Evolutionary conservation across 2,329 filamentous ascomycete species (phyloP).

Genomic region (Fusarium heterosporum): DNA sequence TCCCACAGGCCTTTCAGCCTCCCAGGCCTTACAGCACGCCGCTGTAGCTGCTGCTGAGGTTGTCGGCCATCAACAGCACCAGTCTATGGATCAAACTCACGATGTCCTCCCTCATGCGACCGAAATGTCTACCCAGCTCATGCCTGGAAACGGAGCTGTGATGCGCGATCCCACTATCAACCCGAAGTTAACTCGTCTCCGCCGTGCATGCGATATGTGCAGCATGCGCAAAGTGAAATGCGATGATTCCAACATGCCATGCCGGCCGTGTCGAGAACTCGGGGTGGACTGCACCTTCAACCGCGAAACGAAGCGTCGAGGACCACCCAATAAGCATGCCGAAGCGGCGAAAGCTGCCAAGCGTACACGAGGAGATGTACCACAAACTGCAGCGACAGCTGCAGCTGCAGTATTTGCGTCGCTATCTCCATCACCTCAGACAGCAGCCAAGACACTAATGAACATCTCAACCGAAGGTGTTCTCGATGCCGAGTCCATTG

Average conservation of each 20-base stretch:
- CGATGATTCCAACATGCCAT: constrained; percentile 67
- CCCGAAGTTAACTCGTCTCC: constrained; percentile 66
- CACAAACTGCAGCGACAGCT: constrained; percentile 19
- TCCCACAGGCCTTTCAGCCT: constrained; percentile 54
- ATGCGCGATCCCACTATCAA: constrained; percentile 58
- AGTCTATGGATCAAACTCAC: constrained; percentile 27
- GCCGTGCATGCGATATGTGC: constrained; percentile 71
- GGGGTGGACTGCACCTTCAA: constrained; percentile 69
- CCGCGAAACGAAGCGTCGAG: constrained; percentile 68
- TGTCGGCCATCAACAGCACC: constrained; percentile 42
- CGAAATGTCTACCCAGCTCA: constrained; percentile 45
- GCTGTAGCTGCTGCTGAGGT: constrained; percentile 52
- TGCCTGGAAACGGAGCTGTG: constrained; percentile 39
- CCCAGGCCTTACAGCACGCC: constrained; percentile 55
- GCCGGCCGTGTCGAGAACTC: constrained; percentile 67
- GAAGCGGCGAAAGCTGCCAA: constrained; percentile 68
- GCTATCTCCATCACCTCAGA: constrained; percentile 59
- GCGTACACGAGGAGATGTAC: constrained; percentile 55
- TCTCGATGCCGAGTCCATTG: constrained; percentile 76
- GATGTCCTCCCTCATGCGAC: constrained; percentile 34
- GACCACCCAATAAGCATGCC: constrained; percentile 69
- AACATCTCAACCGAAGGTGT: constrained; percentile 56
- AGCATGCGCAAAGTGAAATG: constrained; percentile 73
- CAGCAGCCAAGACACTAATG: constrained; percentile 62
- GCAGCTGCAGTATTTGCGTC: constrained; percentile 39